Percentiles rank a stretch among this genome's conserved stretches.
Conservation (phyloP, 305 asterid genomes). For the Andrographis paniculata region DNA sequence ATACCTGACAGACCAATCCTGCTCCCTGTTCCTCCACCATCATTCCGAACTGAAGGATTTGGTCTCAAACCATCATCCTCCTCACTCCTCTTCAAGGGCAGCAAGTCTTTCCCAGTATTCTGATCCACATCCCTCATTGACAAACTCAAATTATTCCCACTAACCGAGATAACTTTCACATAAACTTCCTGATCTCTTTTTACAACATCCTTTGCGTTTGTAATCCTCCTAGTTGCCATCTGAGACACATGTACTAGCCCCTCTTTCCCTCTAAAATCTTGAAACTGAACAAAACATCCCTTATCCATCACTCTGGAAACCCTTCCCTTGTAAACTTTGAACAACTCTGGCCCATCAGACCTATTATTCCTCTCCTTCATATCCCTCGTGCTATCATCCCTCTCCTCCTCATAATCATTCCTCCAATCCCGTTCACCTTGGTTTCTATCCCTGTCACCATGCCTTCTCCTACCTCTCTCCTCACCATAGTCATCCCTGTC, state of each 20-base stretch:
- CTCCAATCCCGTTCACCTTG: constrained; percentile 29
- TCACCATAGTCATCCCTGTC: constrained; percentile 22
- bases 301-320: constrained; percentile 84
- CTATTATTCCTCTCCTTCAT: constrained; percentile 20
- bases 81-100: constrained; percentile 67
- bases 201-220: constrained; percentile 69
- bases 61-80: constrained; percentile 35
- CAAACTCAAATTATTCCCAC: constrained; percentile 76
- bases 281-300: constrained; percentile 89
- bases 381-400: constrained; percentile 35
- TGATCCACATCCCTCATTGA: constrained; percentile 96
- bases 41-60: constrained; percentile 44
- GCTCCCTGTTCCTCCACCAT: constrained; percentile 42
- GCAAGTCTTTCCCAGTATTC: constrained; percentile 66
- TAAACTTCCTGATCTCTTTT: constrained; percentile 86
- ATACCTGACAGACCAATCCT: constrained; percentile 82
- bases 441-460: constrained; percentile 26
- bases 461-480: constrained; percentile 24
- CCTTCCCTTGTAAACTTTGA: constrained; percentile 69
- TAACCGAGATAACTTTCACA: constrained; percentile 72
- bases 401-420: constrained; percentile 35
- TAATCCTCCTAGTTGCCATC: constrained; percentile 71
- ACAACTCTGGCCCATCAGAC: constrained; percentile 57
- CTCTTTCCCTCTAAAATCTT: constrained; percentile 66
- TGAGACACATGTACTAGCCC: constrained; percentile 92